Evolutionary conservation across 306 rosid genomes (phyloP).

Genomic region (Pterocarpus macrocarpus): DNA sequence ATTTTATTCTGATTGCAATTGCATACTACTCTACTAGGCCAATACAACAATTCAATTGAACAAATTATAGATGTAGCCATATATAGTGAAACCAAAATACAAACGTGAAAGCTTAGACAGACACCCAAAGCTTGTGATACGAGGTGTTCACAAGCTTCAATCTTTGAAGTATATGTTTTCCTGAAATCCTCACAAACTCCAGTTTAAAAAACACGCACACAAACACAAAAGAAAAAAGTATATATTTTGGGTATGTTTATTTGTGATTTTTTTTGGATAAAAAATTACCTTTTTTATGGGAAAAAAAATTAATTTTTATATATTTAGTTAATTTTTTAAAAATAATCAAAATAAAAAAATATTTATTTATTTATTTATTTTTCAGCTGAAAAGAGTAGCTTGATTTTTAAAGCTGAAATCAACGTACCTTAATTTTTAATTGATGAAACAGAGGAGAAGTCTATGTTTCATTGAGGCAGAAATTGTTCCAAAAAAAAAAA

Average conservation of each 20-base stretch:
- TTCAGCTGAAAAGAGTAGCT: too few species aligned
- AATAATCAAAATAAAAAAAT: too few species aligned
- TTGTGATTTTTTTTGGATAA: too few species aligned
- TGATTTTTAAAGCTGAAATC: too few species aligned
- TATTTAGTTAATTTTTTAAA: too few species aligned
- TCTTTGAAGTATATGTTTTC: not conserved
- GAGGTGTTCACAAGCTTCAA: slow-evolving; percentile 25
- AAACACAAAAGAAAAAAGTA: too few species aligned
- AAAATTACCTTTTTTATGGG: too few species aligned
- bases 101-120: not conserved
- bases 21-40: not conserved
- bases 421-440: not conserved
- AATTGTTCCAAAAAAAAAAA: not conserved
- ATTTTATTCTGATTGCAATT: not conserved
- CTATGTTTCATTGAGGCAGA: not conserved
- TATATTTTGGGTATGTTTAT: too few species aligned
- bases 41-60: not conserved
- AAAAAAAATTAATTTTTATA: too few species aligned
- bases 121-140: not conserved
- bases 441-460: not conserved
- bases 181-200: too few species aligned
- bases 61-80: not conserved
- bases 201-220: too few species aligned
- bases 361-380: too few species aligned
- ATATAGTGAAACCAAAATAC: not conserved